Base-by-base conservation (phyloP, 306 rosid species). In the Glycine tomentella region DNA sequence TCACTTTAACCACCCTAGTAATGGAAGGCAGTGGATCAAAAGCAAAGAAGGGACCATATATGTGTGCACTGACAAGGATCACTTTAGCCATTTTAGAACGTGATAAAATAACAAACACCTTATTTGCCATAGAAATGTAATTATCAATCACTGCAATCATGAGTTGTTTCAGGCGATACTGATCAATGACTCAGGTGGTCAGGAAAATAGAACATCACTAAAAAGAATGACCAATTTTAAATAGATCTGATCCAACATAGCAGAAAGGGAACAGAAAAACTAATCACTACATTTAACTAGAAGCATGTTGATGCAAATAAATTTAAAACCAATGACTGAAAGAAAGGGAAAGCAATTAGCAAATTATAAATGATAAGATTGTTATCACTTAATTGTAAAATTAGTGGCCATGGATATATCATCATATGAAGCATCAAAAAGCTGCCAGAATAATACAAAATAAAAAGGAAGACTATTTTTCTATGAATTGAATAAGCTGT, bases 251-350 rank as follows among this genome's bases (percentile, higher is more conserved):
- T 20, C 25, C 1, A 1, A 20, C n/a, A n/a, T n/a, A n/a, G n/a
- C n/a, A n/a, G n/a, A n/a, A n/a, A n/a, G n/a, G n/a, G n/a, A n/a
- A n/a, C n/a, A n/a, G n/a, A n/a, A 58, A 79, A 56, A 46, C 16
- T 56, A 71, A 48, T 69, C 51, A 79, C 33, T 3, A 45, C 4
- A 69, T 44, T 57, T 57, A n/a, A n/a, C 51, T 49, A 69, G 11
- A 56, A 78, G 49, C 70, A 64, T 56, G 59, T 33, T 44, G 50
- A 61, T 68, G 65, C 34, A 34, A 33, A 78, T 71, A 42, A 68
- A 57, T 69, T 46, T 45, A 44, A 25, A 70, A 44, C 16, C 11
- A 73, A 73, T 38, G 8, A 36, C 10, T 73, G 17, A 11, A n/a
- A 40, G 66, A 73, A 73, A 7, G 44, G n/a, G 4, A 44, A 67